A percentile compares a stretch with the other conserved stretches of the same genome.
phyloP scores from a whole-genome alignment of 2,329 filamentous ascomycete genomes.

The Talaromyces sp. region DNA sequence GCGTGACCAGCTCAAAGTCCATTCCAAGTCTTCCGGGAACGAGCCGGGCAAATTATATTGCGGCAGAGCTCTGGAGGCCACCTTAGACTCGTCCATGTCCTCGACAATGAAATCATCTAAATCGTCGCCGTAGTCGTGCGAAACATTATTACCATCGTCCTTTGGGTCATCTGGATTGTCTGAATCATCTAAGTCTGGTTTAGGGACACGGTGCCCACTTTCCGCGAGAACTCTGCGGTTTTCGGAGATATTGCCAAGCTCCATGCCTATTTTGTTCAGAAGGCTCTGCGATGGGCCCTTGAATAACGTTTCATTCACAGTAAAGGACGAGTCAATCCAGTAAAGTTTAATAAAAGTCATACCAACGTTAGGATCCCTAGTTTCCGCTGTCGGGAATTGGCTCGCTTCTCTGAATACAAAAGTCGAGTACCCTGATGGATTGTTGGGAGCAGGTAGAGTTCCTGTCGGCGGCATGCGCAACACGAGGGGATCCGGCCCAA shows the following conservation, averaged over 20 bases:
- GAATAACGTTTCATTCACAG: slow-evolving; percentile 41
- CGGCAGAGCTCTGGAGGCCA: slow-evolving; percentile 7
- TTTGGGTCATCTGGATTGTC: neutral
- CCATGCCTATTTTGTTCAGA: slow-evolving; percentile 16
- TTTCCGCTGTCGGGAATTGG: slow-evolving; percentile 22
- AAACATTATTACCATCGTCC: slow-evolving; percentile 1
- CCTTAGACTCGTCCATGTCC: slow-evolving; percentile 38
- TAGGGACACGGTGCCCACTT: slow-evolving; percentile 22
- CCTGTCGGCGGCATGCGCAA: slow-evolving; percentile 31
- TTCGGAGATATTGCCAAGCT: slow-evolving; percentile 4
- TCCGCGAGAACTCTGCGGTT: slow-evolving; percentile 23
- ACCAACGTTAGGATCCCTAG: slow-evolving; percentile 20
- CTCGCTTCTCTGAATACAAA: slow-evolving; percentile 38
- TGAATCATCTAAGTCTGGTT: neutral
- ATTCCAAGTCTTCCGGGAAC: slow-evolving; percentile 23
- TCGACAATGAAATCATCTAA: slow-evolving; percentile 41
- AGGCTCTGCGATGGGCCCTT: slow-evolving; percentile 15
- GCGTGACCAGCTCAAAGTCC: slow-evolving; percentile 33
- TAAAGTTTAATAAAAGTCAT: slow-evolving; percentile 42
- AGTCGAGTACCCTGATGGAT: slow-evolving; percentile 28
- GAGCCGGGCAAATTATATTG: slow-evolving; percentile 11
- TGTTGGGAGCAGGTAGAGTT: slow-evolving; percentile 10
- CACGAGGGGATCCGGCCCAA: slow-evolving; percentile 38
- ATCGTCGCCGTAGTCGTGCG: no score
- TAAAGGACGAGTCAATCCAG: slow-evolving; percentile 34